Percentiles rank a stretch among this genome's conserved stretches.
These are phyloP conservation scores for Sporormia fimetaria DNA, from an alignment of 495 filamentous ascomycete genomes.

Conservation along the genomic window DNA sequence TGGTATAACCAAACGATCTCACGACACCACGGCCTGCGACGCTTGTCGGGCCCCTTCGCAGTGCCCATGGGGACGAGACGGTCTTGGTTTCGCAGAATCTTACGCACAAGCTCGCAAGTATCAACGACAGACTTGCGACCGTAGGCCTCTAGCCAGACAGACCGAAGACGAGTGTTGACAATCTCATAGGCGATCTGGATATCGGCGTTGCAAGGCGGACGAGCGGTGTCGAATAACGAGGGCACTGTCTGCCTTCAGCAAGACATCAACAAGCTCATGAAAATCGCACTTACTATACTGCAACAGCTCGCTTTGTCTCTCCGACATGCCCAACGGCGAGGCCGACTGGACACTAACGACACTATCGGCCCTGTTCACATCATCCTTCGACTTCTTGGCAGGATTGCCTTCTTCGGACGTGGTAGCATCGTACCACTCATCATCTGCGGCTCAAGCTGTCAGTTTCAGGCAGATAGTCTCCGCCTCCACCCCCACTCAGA, in stretches of 20 bases:
- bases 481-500: not conserved
- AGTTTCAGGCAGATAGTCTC: not conserved
- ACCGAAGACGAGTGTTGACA: constrained; percentile 10
- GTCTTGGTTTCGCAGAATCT: not conserved
- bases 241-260: constrained; percentile 12
- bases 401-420: not conserved
- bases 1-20: constrained; percentile 17
- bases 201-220: constrained; percentile 12
- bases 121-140: constrained; percentile 3
- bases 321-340: not conserved
- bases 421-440: constrained; percentile 7
- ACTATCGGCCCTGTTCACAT: not conserved
- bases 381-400: constrained; percentile 2
- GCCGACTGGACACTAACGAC: not conserved
- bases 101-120: constrained; percentile 5
- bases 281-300: constrained; percentile 9
- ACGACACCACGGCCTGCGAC: constrained; percentile 18
- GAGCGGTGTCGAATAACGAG: constrained; percentile 9
- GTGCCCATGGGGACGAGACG: not conserved
- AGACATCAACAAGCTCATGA: no score
- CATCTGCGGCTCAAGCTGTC: not conserved
- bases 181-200: constrained; percentile 20
- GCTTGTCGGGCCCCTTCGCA: not conserved
- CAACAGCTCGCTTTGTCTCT: constrained; percentile 5
- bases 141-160: constrained; percentile 9